These are phyloP conservation scores for Ailanthus altissimus DNA, from an alignment of 345 rosid genomes.

Conservation along the genomic window DNA sequence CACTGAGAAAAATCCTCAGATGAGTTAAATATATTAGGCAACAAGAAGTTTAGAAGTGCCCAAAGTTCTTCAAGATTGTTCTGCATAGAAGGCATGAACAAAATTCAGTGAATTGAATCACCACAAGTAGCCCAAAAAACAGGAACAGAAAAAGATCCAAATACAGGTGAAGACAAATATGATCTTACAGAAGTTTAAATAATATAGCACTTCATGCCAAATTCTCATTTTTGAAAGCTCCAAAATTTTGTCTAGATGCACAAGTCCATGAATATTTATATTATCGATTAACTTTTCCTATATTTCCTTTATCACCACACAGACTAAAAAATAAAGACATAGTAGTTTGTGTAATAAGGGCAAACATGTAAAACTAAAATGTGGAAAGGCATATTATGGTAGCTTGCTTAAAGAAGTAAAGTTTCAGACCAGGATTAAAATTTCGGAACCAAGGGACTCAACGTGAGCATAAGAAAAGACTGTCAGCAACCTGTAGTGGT, in stretches of 20 bases:
- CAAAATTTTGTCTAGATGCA: neutral
- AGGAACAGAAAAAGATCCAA: neutral
- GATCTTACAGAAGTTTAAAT: neutral
- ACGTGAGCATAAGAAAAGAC: neutral
- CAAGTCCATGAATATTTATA: neutral
- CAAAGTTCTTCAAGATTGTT: conserved; percentile 95
- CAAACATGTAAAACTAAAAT: neutral
- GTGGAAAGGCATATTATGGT: neutral
- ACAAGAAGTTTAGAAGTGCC: conserved; percentile 89
- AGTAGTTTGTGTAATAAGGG: neutral
- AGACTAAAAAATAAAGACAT: neutral
- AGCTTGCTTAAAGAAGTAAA: neutral
- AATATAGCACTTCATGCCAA: neutral
- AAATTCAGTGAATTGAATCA: conserved; percentile 20
- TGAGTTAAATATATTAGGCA: conserved; percentile 91
- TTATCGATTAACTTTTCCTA: neutral
- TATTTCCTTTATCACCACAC: neutral
- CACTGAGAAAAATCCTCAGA: conserved; percentile 96
- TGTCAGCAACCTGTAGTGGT: conserved; percentile 66
- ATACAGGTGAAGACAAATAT: neutral
- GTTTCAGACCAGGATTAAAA: neutral
- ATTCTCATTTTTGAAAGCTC: neutral
- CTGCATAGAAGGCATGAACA: conserved; percentile 39
- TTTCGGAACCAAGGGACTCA: neutral
- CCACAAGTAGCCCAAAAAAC: conserved; percentile 8